Evolutionary conservation across 176 grass and related monocot genomes (phyloP).

Genomic region (Carex littledalei): DNA sequence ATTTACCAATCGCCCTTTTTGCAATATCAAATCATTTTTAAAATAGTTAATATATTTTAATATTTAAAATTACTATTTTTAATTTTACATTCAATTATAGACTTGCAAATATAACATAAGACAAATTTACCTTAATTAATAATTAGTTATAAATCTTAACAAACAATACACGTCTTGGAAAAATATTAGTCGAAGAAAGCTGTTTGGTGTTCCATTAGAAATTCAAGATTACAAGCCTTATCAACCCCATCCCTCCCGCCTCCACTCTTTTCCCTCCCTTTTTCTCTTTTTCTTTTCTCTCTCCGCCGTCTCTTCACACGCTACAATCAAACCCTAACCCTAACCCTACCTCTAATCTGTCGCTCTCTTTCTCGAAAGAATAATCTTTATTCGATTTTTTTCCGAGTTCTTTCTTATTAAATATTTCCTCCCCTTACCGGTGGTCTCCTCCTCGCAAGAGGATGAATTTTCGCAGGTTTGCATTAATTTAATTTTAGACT

Average conservation of each 20-base stretch:
- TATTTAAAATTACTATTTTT: neutral
- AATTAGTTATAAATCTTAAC: too few relatives aligned
- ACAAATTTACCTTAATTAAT: too few relatives aligned
- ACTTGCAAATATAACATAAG: neutral
- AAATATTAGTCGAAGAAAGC: neutral
- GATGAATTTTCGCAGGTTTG: neutral
- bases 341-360: neutral
- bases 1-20: too few relatives aligned
- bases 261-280: neutral
- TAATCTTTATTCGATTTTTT: neutral
- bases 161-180: neutral
- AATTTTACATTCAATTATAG: neutral
- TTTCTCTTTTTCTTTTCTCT: neutral
- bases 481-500: neutral
- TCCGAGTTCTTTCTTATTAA: neutral
- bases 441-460: neutral
- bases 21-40: too few relatives aligned
- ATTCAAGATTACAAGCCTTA: neutral
- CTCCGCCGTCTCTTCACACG: neutral
- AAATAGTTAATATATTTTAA: neutral
- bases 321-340: constrained; percentile 8
- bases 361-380: neutral
- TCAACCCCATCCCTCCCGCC: constrained; percentile 17
- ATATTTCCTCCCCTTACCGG: neutral
- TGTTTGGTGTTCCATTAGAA: neutral